Evolutionary conservation across 306 rosid species (phyloP), one percentile per base, ranked within the genome.

Genomic region (Vicia villosa): DNA sequence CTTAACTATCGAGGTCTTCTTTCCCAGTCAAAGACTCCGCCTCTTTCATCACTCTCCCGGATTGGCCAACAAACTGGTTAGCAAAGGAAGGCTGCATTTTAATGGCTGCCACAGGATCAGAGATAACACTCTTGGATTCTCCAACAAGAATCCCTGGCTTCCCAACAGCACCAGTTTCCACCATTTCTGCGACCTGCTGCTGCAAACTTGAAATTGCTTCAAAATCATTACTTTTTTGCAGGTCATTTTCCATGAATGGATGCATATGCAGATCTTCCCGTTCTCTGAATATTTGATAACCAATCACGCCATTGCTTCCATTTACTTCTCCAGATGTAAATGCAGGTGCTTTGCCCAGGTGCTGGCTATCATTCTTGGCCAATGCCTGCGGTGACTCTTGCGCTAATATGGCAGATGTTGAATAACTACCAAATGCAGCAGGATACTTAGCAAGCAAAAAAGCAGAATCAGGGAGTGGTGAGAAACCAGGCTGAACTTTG

Each of bases 101-200:
- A 34, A 85, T 78, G 40, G 96, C 97, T 32, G 89, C 89, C 82
- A 88, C 87, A 0, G 91, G 86, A 75, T 91, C 93, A 1, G 91
- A 82, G 65, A 81, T 84, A 11, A 85, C 87, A 13, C 82, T 74
- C 72, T 86, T 74, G 8, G 88, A 74, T 38, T 87, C 91, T 54
- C 91, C 92, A 55, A 84, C 80, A 15, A 83, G 65, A 75, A 88
- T 83, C 51, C 83, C 89, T 16, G 87, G 83, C 73, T 89, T 84
- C 4, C 87, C 87, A 30, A 83, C 74, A 1, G 86, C 87, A 62
- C 77, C 81, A 81, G 85, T 63, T 70, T 87, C 97, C 14, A 78
- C 85, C 64, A 81, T 28, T 77, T 81, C 86, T 50, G 81, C 77
- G 51, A 86, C 88, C 77, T 82, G 97, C 51, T 79, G 85, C 86